Conservation (phyloP, 108 stramenopile genomes). For the Tribonema minus region DNA sequence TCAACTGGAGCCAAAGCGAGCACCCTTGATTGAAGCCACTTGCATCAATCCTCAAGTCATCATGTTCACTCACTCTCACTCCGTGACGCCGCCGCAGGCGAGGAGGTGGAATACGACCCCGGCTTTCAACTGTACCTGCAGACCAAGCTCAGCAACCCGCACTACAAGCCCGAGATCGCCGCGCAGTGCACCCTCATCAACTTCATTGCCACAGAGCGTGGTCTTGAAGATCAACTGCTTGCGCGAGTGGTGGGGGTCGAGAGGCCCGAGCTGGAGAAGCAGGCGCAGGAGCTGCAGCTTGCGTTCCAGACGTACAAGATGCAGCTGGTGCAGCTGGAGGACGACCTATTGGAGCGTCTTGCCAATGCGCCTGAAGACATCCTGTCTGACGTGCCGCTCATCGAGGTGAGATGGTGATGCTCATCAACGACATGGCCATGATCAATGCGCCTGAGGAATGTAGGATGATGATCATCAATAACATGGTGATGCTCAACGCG, state of each 20-base stretch:
- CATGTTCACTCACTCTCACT: too few species aligned
- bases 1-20: too few species aligned
- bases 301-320: slow-evolving; percentile 79
- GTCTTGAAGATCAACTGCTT: slow-evolving; percentile 80
- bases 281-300: slow-evolving; percentile 64
- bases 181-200: slow-evolving; percentile 87
- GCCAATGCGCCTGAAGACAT: slow-evolving; percentile 87
- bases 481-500: too few species aligned
- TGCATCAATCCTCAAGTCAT: too few species aligned
- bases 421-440: too few species aligned
- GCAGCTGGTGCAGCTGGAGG: slow-evolving; percentile 73
- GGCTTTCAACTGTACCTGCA: slow-evolving; percentile 78
- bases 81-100: too few species aligned
- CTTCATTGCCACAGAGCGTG: slow-evolving; percentile 83
- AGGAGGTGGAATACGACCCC: slow-evolving; percentile 82
- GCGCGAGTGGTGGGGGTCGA: slow-evolving; percentile 78
- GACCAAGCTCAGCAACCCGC: slow-evolving; percentile 82
- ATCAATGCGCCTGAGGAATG: too few species aligned
- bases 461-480: too few species aligned
- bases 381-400: slow-evolving; percentile 76
- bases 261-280: slow-evolving; percentile 76
- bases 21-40: too few species aligned
- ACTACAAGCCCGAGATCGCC: slow-evolving; percentile 86
- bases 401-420: too few species aligned
- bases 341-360: slow-evolving; percentile 77